Percentiles rank a stretch among this genome's conserved stretches.
phyloP scores from a whole-genome alignment of 2,329 filamentous ascomycete species.

The Alternaria atra region DNA sequence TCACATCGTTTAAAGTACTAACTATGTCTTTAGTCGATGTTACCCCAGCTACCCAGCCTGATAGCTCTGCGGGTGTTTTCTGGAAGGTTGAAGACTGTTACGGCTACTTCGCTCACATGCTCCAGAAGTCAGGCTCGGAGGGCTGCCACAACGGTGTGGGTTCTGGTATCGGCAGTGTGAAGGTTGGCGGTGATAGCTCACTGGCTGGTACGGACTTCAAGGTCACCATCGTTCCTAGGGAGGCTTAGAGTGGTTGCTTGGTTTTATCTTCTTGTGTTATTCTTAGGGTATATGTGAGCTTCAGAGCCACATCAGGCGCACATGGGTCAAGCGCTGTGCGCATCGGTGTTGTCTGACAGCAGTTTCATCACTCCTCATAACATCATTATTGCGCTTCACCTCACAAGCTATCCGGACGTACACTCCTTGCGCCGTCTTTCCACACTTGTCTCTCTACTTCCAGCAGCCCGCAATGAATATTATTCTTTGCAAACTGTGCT shows the following conservation, averaged over 20 bases:
- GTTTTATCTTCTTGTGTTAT: not conserved
- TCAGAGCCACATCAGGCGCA: not conserved
- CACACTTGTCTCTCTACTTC: not conserved
- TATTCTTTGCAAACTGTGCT: not conserved
- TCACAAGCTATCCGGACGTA: not conserved
- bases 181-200: conserved; percentile 30
- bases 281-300: not conserved
- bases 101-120: conserved; percentile 38
- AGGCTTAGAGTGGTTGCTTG: not conserved
- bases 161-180: conserved; percentile 33
- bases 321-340: not conserved
- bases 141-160: conserved; percentile 32
- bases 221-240: conserved; percentile 24
- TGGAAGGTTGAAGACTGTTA: conserved; percentile 41
- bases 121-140: conserved; percentile 26
- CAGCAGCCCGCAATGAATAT: not conserved
- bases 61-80: conserved; percentile 25
- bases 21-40: conserved; percentile 31
- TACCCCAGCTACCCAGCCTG: conserved; percentile 28
- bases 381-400: not conserved
- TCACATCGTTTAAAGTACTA: conserved; percentile 2
- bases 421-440: not conserved
- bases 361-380: not conserved
- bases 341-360: not conserved
- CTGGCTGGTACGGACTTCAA: conserved; percentile 37